These are phyloP conservation scores for Aristolochia californica DNA, from an alignment of 164 flowering plant species.

Conservation along the genomic window DNA sequence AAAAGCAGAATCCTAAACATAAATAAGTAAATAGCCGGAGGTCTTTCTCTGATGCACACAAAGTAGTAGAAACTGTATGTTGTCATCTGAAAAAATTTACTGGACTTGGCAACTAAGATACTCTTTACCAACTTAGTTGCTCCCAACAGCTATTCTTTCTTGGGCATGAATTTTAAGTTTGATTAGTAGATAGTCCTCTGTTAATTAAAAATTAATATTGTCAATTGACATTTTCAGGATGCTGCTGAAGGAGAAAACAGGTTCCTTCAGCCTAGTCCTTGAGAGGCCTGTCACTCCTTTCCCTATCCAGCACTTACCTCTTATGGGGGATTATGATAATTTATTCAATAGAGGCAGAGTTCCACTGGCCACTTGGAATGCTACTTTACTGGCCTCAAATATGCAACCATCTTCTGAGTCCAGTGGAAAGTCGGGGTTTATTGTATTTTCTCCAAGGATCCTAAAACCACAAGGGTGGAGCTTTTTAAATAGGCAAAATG, in stretches of 20 bases:
- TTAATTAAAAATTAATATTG: no score
- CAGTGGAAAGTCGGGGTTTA: slow-evolving; percentile 65
- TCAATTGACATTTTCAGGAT: slow-evolving; percentile 31
- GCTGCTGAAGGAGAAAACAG: slow-evolving; percentile 47
- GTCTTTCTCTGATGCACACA: no score
- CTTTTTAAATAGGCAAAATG: slow-evolving; percentile 28
- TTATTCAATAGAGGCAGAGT: slow-evolving; percentile 63
- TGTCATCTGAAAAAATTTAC: no score
- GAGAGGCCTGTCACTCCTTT: slow-evolving; percentile 86
- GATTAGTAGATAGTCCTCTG: no score
- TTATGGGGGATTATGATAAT: slow-evolving; percentile 34
- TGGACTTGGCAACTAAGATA: no score
- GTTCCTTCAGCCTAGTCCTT: slow-evolving; percentile 60
- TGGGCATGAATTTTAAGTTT: no score
- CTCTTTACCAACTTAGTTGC: no score
- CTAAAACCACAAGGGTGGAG: slow-evolving; percentile 45
- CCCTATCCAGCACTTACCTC: slow-evolving; percentile 69
- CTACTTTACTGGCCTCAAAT: slow-evolving; percentile 29
- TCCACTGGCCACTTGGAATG: slow-evolving; percentile 65
- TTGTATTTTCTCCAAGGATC: slow-evolving; percentile 52
- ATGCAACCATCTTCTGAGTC: slow-evolving; percentile 35
- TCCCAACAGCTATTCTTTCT: no score
- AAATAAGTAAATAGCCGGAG: no score
- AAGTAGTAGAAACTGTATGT: no score
- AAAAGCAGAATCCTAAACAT: no score